These are phyloP conservation scores for Neurospora hispaniola DNA, from an alignment of 495 filamentous ascomycete genomes.

Conservation along the genomic window DNA sequence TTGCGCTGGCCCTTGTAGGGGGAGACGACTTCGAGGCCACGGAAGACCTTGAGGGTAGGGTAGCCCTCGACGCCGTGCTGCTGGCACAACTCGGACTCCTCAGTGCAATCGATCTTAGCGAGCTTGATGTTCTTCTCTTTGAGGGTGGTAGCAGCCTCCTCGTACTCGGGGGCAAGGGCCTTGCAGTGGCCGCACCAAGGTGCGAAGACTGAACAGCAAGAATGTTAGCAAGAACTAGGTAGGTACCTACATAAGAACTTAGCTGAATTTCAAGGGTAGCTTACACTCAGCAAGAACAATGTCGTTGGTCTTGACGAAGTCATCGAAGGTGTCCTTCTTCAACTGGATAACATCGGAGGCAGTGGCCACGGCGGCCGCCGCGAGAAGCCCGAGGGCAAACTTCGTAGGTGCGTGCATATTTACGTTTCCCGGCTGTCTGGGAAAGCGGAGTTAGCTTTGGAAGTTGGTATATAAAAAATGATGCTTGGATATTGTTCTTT, in stretches of 20 bases:
- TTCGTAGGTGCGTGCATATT: conserved; percentile 23
- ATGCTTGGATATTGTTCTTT: background rate
- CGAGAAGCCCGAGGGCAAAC: conserved; percentile 44
- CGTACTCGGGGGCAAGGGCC: conserved; percentile 73
- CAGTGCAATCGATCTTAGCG: conserved; percentile 95
- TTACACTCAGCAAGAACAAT: conserved; percentile 74
- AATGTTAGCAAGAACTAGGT: conserved; percentile 6
- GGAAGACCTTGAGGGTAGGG: conserved; percentile 98
- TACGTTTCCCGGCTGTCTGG: conserved; percentile 3
- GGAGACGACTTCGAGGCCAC: conserved; percentile 69
- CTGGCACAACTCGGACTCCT: conserved; percentile 83
- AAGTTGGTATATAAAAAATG: background rate
- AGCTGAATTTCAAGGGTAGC: conserved; percentile 14
- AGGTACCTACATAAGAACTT: no score
- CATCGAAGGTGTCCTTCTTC: conserved; percentile 73
- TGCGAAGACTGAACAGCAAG: conserved; percentile 45
- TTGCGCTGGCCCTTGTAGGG: conserved; percentile 87
- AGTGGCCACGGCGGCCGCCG: conserved; percentile 49
- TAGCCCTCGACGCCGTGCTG: conserved; percentile 89
- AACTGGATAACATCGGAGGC: conserved; percentile 75
- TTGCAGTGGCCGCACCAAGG: conserved; percentile 80
- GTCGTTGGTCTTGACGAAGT: conserved; percentile 75
- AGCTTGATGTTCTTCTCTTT: conserved; percentile 92
- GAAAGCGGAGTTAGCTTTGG: background rate
- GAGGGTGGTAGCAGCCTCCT: conserved; percentile 82